A percentile compares a stretch with the other conserved stretches of the same genome.
These are phyloP conservation scores for Gaeumannomyces tritici DNA, from an alignment of 2,329 filamentous ascomycete genomes.

Conservation along the genomic window DNA sequence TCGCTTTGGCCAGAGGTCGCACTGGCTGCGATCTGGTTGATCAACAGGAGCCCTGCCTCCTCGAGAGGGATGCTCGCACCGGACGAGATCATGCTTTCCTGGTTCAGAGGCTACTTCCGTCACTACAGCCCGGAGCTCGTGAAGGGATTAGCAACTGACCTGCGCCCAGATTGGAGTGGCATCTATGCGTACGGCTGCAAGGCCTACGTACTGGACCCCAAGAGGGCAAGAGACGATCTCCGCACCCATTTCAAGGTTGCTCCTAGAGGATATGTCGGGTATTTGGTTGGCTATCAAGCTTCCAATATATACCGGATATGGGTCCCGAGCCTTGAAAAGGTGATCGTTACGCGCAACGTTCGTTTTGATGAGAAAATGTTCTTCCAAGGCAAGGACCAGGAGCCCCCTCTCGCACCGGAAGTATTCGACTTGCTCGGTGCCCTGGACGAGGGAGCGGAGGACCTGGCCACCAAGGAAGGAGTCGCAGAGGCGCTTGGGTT, in stretches of 20 bases:
- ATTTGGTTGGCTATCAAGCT: not conserved
- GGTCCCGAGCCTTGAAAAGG: not conserved
- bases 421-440: too few species aligned
- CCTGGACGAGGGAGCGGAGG: too few species aligned
- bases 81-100: not conserved
- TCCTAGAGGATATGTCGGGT: not conserved
- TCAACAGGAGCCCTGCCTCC: not conserved
- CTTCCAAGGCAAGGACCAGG: not conserved
- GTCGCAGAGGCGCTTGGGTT: not conserved
- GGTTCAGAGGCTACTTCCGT: not conserved
- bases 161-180: not conserved
- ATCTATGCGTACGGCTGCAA: not conserved
- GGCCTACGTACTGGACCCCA: not conserved
- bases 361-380: not conserved
- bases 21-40: not conserved
- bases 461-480: not conserved
- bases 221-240: not conserved
- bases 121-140: not conserved
- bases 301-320: not conserved
- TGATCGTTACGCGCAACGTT: not conserved
- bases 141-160: not conserved
- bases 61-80: not conserved
- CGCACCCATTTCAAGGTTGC: not conserved
- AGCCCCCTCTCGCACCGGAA: not conserved
- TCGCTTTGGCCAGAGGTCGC: not conserved